phyloP scores from a whole-genome alignment of 148 eudicot species.

The Rhododendron simsii region DNA sequence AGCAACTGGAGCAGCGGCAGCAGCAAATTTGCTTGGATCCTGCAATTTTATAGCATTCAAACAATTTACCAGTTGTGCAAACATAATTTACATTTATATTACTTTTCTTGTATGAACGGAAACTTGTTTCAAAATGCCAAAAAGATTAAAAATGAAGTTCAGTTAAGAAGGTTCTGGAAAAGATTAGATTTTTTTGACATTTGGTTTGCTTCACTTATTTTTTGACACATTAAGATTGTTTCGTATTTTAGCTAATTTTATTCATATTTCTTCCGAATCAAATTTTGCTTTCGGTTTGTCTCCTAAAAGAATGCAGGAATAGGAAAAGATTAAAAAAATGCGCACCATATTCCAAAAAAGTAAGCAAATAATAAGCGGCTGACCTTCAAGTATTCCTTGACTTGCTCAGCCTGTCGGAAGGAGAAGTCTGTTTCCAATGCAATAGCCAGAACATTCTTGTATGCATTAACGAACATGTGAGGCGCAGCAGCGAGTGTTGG shows the following conservation, averaged over 20 bases:
- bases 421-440: slow-evolving; percentile 39
- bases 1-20: slow-evolving; percentile 24
- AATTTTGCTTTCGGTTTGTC: not conserved
- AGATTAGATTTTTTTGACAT: not conserved
- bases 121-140: not conserved
- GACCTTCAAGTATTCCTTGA: slow-evolving; percentile 31
- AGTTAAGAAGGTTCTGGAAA: not conserved
- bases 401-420: slow-evolving; percentile 39
- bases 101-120: not conserved
- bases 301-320: no score
- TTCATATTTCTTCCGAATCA: not conserved
- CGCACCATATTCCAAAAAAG: slow-evolving; percentile 13
- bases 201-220: not conserved
- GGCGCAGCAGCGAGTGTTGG: slow-evolving; percentile 48
- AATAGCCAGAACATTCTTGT: slow-evolving; percentile 41
- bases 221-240: not conserved
- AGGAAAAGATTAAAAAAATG: not conserved
- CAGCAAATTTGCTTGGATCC: slow-evolving; percentile 48
- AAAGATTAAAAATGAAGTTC: not conserved
- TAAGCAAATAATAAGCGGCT: not conserved
- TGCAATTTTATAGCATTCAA: slow-evolving; percentile 3
- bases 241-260: not conserved
- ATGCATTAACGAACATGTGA: slow-evolving; percentile 47
- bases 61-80: not conserved
- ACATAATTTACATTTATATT: not conserved